Conservation (phyloP, 495 filamentous ascomycete species). For the Aspergillus homomorphus region DNA sequence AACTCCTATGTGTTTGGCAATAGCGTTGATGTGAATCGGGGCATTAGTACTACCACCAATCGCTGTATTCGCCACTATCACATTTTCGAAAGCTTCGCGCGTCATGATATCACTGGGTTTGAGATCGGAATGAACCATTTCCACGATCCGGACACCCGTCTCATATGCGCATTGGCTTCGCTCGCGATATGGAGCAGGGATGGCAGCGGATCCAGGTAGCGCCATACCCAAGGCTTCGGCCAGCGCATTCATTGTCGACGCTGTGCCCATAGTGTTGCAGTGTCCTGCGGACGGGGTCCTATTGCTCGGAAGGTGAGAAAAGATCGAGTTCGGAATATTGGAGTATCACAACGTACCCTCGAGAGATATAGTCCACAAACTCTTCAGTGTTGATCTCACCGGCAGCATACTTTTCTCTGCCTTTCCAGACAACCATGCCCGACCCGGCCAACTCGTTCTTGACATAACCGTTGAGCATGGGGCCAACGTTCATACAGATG, state of each 20-base stretch:
- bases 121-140: slow-evolving; percentile 51
- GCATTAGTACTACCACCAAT: slow-evolving; percentile 57
- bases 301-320: background rate
- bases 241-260: slow-evolving; percentile 56
- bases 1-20: slow-evolving; percentile 53
- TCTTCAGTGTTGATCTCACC: slow-evolving; percentile 49
- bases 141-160: slow-evolving; percentile 52
- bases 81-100: slow-evolving; percentile 54
- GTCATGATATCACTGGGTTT: slow-evolving; percentile 58
- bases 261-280: slow-evolving; percentile 58
- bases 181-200: slow-evolving; percentile 52
- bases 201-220: slow-evolving; percentile 52
- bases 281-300: slow-evolving; percentile 52
- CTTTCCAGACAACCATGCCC: slow-evolving; percentile 50
- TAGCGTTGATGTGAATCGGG: slow-evolving; percentile 54
- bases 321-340: background rate
- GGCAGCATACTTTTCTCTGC: slow-evolving; percentile 49
- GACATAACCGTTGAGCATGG: slow-evolving; percentile 53
- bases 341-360: slow-evolving; percentile 32
- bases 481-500: slow-evolving; percentile 54
- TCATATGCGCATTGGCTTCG: slow-evolving; percentile 52
- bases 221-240: slow-evolving; percentile 57
- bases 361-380: slow-evolving; percentile 48
- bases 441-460: slow-evolving; percentile 44
- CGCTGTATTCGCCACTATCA: slow-evolving; percentile 51